Percentiles rank a stretch among this genome's conserved stretches.
Evolutionary conservation across 352 stramenopile genomes (phyloP).

Genomic region (Globisporangium solare): DNA sequence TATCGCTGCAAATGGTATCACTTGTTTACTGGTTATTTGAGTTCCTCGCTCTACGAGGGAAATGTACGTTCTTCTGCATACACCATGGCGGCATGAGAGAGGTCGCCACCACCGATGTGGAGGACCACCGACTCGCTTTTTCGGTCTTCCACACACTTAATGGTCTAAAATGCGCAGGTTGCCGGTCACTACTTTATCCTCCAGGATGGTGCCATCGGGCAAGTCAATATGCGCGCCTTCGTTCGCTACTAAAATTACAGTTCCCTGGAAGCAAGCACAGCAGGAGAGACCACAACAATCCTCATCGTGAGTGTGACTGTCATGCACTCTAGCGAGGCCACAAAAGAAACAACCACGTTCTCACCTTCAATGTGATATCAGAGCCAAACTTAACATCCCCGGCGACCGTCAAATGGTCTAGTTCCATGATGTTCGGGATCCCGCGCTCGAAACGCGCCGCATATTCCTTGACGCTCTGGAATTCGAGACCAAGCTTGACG

Average conservation of each 20-base stretch:
- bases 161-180: slow-evolving; percentile 93
- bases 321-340: background rate
- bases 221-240: slow-evolving; percentile 92
- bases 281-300: background rate
- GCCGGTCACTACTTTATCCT: slow-evolving; percentile 94
- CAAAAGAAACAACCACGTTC: slow-evolving; percentile 7
- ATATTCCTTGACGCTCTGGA: slow-evolving; percentile 88
- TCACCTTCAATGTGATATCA: slow-evolving; percentile 89
- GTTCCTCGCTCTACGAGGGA: too few relatives aligned
- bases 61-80: too few relatives aligned
- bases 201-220: slow-evolving; percentile 89
- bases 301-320: background rate
- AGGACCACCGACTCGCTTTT: too few relatives aligned
- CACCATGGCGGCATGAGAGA: too few relatives aligned
- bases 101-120: too few relatives aligned
- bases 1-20: too few relatives aligned
- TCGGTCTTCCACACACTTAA: slow-evolving; percentile 25
- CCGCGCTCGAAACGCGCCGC: slow-evolving; percentile 78
- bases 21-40: too few relatives aligned
- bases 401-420: slow-evolving; percentile 92
- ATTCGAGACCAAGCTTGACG: slow-evolving; percentile 91
- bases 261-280: slow-evolving; percentile 50
- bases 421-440: slow-evolving; percentile 91
- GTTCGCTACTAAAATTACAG: slow-evolving; percentile 93
- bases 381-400: slow-evolving; percentile 92